These are phyloP conservation scores for Lecanicillium sp. DNA, from an alignment of 2,329 filamentous ascomycete genomes.

Conservation along the genomic window DNA sequence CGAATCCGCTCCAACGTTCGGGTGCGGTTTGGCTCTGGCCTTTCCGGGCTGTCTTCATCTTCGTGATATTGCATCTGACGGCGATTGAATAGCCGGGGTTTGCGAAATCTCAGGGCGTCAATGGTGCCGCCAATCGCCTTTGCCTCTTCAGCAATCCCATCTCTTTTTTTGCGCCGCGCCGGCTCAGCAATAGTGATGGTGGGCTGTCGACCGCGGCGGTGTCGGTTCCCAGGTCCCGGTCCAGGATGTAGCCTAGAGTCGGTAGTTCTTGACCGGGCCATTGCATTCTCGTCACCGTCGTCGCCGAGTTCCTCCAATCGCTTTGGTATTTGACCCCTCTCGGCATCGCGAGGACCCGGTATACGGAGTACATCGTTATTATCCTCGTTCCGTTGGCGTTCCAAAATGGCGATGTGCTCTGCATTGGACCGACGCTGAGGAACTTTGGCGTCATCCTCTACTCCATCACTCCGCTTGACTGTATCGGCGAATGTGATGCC, in stretches of 20 bases:
- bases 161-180: constrained; percentile 24
- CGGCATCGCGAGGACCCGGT: constrained; percentile 83
- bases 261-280: constrained; percentile 15
- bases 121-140: constrained; percentile 31
- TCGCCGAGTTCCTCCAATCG: constrained; percentile 34
- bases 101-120: constrained; percentile 34
- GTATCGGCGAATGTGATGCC: constrained; percentile 61
- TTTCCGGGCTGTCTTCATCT: constrained; percentile 8
- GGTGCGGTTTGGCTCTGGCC: constrained; percentile 18
- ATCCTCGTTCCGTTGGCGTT: constrained; percentile 72
- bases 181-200: constrained; percentile 64
- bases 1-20: constrained; percentile 52
- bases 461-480: constrained; percentile 50
- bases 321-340: constrained; percentile 66
- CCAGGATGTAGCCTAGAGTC: constrained; percentile 18
- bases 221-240: constrained; percentile 3
- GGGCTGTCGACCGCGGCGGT: constrained; percentile 31
- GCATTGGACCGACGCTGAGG: constrained; percentile 51
- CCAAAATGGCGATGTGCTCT: constrained; percentile 80
- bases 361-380: constrained; percentile 68
- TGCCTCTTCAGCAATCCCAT: constrained; percentile 32
- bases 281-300: constrained; percentile 23
- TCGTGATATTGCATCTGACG: constrained; percentile 30
- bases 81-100: constrained; percentile 29
- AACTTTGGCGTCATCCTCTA: constrained; percentile 38